Conservation (phyloP, 2,329 filamentous ascomycete genomes). For the Sporothrix humicola region DNA sequence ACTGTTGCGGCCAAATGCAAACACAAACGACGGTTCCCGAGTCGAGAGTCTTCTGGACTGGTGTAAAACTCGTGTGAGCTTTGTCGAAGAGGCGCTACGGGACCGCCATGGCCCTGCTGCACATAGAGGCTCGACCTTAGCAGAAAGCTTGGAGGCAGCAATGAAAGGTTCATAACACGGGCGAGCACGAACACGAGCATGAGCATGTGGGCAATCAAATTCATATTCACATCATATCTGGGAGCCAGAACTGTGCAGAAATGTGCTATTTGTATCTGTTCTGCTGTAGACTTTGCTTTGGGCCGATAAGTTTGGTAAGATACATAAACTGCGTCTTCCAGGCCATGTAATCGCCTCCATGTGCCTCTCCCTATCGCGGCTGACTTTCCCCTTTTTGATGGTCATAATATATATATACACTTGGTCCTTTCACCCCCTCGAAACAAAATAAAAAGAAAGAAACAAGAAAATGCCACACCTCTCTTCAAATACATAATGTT, state of each 20-base stretch:
- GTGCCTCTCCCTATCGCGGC: neutral
- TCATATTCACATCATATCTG: neutral
- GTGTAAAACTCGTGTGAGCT: constrained; percentile 64
- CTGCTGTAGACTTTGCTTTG: neutral
- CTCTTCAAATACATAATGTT: neutral
- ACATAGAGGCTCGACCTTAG: constrained; percentile 42
- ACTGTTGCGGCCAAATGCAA: constrained; percentile 51
- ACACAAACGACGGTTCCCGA: constrained; percentile 52
- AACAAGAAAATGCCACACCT: neutral
- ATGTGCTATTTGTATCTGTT: neutral
- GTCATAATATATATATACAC: constrained; percentile 1
- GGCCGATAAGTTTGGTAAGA: neutral
- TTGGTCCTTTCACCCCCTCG: too few relatives aligned
- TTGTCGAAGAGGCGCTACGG: constrained; percentile 56
- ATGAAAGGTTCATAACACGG: neutral
- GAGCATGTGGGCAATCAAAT: too few relatives aligned
- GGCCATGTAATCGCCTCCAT: neutral
- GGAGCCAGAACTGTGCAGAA: neutral
- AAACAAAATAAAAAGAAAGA: neutral
- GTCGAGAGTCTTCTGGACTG: constrained; percentile 67
- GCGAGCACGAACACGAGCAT: too few relatives aligned
- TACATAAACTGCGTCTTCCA: neutral
- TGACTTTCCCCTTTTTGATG: neutral
- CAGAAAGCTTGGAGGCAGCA: constrained; percentile 39
- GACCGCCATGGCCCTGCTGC: constrained; percentile 43